Conservation (phyloP, 768 basidiomycete genomes). For the Mycena capillaripes region DNA sequence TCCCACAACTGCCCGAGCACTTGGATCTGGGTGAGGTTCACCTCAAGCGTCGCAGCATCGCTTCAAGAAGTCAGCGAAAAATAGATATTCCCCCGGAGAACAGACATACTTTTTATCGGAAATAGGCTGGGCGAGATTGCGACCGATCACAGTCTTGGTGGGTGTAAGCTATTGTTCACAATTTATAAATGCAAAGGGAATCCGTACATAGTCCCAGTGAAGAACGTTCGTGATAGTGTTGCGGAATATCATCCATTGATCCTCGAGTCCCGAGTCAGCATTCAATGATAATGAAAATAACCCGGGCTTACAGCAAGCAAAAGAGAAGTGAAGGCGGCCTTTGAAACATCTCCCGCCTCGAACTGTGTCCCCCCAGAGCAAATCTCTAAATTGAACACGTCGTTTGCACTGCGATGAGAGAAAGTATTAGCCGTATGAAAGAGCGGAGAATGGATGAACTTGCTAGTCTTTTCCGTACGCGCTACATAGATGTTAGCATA, state of each 20-base stretch:
- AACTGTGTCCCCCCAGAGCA: conserved; percentile 61
- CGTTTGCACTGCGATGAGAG: conserved; percentile 53
- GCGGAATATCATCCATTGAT: conserved; percentile 67
- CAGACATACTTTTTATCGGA: conserved; percentile 34
- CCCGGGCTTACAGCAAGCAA: conserved; percentile 46
- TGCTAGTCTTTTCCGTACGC: conserved; percentile 39
- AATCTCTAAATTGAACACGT: conserved; percentile 62
- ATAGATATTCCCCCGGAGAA: background rate
- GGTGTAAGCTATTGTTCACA: conserved; percentile 13
- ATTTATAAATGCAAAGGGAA: background rate
- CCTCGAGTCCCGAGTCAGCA: conserved; percentile 32
- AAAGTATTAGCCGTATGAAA: background rate
- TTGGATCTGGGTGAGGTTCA: conserved; percentile 57
- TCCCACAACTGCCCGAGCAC: conserved; percentile 57
- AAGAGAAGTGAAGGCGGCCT: conserved; percentile 54
- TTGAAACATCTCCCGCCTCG: conserved; percentile 45
- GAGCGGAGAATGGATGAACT: background rate
- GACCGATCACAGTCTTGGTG: conserved; percentile 56
- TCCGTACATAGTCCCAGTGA: conserved; percentile 64
- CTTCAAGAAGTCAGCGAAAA: conserved; percentile 37
- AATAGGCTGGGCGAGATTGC: conserved; percentile 65
- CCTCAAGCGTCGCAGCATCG: conserved; percentile 54
- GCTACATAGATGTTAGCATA: background rate
- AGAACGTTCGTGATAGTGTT: conserved; percentile 58
- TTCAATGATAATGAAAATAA: background rate